Evolutionary conservation across 768 basidiomycete genomes (phyloP), one percentile per base, ranked within the genome.

Genomic region (Auricularia heimuer): DNA sequence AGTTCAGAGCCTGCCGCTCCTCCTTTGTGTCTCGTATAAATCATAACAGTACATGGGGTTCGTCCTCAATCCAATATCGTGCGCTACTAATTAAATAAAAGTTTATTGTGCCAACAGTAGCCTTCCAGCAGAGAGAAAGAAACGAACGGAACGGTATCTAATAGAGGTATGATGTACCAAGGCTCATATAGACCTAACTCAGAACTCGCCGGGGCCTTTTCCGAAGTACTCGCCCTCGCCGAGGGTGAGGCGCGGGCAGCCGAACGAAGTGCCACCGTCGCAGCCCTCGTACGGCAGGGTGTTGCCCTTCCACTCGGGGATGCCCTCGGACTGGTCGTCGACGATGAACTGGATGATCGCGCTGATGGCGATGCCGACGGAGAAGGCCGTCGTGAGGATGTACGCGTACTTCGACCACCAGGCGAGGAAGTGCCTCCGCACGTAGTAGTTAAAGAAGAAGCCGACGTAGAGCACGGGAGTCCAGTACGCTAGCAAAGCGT

Each of bases 281-380:
- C 47, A 51, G 47, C 21, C 21, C 18, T 51, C 56, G 56, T n/a
- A 60, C 24, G 56, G 56, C 21, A 33, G 24, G 29, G 21, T 14
- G 64, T 61, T 65, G 24, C 64, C 64, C 37, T 44, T 34, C 65
- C 65, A 65, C 4, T 51, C 62, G 24, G 61, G 62, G 39, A 24
- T 36, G 47, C 63, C 42, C 45, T 35, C 65, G 18, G 61, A 51
- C 62, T 61, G 61, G 29, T 65, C 42, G 34, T 73, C 63, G 12
- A 66, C 69, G 62, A 74, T 74, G 69, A 75, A 76, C 63, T 72
- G 71, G 64, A 74, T 64, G 62, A 76, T 68, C 39, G 70, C 73
- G 12, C 69, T 67, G 63, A 76, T 65, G 54, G 73, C 73, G 61
- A 74, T 72, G 58, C 70, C 75, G 36, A 68, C 65, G 45, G 68